A percentile compares a stretch with the other conserved stretches of the same genome.
Evolutionary conservation across 192 early-diverging fungal genomes (phyloP).

Genomic region (Linnemannia zychae): DNA sequence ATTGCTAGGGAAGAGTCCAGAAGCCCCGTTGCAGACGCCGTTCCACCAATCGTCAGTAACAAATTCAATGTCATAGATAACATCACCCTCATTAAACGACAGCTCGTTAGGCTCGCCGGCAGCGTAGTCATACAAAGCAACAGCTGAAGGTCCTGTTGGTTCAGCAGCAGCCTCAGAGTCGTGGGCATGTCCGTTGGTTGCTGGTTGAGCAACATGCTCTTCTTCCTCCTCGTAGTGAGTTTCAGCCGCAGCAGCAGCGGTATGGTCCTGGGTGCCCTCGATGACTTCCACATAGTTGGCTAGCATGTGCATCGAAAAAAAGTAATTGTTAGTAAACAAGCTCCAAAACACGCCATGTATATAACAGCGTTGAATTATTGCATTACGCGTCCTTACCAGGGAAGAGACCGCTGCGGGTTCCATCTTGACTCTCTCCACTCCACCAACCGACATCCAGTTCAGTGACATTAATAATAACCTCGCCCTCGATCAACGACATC

Average conservation of each 20-base stretch:
- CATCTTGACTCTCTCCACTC: conserved; percentile 82
- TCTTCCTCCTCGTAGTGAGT: conserved; percentile 32
- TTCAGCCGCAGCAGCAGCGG: background rate
- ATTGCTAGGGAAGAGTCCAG: conserved; percentile 82
- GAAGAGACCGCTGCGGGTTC: conserved; percentile 80
- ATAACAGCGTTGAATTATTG: too few relatives aligned
- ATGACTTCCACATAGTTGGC: conserved; percentile 71
- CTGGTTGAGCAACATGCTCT: conserved; percentile 9
- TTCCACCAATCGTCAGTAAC: conserved; percentile 94
- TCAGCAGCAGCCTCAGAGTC: conserved; percentile 38
- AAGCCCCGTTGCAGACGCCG: conserved; percentile 69
- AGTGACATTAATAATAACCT: conserved; percentile 80
- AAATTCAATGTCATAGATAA: conserved; percentile 84
- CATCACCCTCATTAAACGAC: conserved; percentile 79
- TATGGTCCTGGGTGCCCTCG: conserved; percentile 33
- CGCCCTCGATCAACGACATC: conserved; percentile 85
- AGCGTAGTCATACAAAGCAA: conserved; percentile 87
- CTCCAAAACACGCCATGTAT: too few relatives aligned
- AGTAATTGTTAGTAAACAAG: background rate
- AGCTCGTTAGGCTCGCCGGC: conserved; percentile 91
- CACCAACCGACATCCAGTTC: conserved; percentile 93
- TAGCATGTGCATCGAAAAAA: background rate
- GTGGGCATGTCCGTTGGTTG: conserved; percentile 7
- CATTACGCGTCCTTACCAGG: conserved; percentile 65
- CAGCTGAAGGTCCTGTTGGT: conserved; percentile 58